These are phyloP conservation scores for Cladophialophora carrionii DNA, from an alignment of 2,329 filamentous ascomycete genomes.

Conservation along the genomic window DNA sequence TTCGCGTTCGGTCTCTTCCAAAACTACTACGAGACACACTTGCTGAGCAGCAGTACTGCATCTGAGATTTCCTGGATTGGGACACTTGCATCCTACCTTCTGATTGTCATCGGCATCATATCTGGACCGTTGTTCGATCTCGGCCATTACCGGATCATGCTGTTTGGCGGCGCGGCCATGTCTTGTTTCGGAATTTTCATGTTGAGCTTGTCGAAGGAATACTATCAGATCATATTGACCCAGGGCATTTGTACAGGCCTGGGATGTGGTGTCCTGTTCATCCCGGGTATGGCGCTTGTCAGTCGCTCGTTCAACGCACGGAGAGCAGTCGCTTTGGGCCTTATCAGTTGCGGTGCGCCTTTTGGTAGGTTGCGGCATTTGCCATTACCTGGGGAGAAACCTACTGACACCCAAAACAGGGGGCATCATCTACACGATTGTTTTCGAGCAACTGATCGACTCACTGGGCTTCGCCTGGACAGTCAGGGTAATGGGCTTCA, in stretches of 20 bases:
- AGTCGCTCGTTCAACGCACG: conserved; percentile 34
- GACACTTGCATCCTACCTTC: conserved; percentile 77
- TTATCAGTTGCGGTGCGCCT: conserved; percentile 55
- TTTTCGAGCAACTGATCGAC: conserved; percentile 52
- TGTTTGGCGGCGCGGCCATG: conserved; percentile 68
- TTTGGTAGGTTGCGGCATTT: conserved; percentile 67
- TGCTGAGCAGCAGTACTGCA: conserved; percentile 69
- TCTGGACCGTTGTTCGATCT: conserved; percentile 87
- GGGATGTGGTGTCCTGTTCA: conserved; percentile 79
- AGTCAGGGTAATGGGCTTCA: conserved; percentile 51
- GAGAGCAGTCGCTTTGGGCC: conserved; percentile 36
- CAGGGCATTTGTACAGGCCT: conserved; percentile 77
- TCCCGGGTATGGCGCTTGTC: conserved; percentile 65
- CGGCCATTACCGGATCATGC: conserved; percentile 73
- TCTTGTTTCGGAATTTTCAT: conserved; percentile 67
- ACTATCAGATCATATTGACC: conserved; percentile 83
- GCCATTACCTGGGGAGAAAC: neutral
- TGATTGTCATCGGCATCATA: conserved; percentile 82
- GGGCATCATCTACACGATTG: conserved; percentile 67
- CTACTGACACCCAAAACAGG: conserved; percentile 52
- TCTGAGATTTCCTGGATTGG: conserved; percentile 86
- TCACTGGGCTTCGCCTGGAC: conserved; percentile 55
- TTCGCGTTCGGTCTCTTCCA: conserved; percentile 68
- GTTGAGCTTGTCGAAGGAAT: conserved; percentile 72
- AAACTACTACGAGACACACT: conserved; percentile 72